phyloP scores from a whole-genome alignment of 2,329 filamentous ascomycete species.

The Thermomyces lanuginosus region DNA sequence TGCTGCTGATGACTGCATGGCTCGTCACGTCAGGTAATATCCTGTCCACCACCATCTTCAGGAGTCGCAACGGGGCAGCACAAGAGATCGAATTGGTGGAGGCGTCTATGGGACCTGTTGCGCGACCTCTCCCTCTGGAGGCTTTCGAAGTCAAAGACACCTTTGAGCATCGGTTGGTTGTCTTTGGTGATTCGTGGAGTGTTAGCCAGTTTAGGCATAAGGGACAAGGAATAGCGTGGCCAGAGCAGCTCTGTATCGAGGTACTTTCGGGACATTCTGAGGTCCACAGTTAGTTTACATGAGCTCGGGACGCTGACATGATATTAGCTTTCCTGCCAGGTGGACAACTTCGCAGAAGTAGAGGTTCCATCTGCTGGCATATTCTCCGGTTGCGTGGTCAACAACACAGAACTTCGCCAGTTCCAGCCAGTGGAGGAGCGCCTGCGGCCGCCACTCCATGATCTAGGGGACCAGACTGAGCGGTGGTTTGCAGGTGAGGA shows the following conservation, averaged over 20 bases:
- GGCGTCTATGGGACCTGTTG: too few relatives aligned
- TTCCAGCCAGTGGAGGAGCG: conserved; percentile 9
- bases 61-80: too few relatives aligned
- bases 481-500: conserved; percentile 21
- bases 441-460: conserved; percentile 15
- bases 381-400: conserved; percentile 17
- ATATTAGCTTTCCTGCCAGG: conserved; percentile 19
- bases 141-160: conserved; percentile 25
- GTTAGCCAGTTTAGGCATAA: conserved; percentile 15
- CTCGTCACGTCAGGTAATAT: too few relatives aligned
- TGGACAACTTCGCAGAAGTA: conserved; percentile 19
- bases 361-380: conserved; percentile 12
- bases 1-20: too few relatives aligned
- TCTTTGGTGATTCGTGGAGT: conserved; percentile 27
- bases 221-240: conserved; percentile 16
- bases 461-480: conserved; percentile 22
- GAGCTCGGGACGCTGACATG: too few relatives aligned
- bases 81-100: too few relatives aligned
- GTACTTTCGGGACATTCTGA: too few relatives aligned
- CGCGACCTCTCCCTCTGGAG: too few relatives aligned
- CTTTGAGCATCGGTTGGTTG: conserved; percentile 18
- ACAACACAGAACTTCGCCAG: conserved; percentile 17
- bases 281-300: too few relatives aligned
- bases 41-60: too few relatives aligned
- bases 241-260: conserved; percentile 21